phyloP scores from a whole-genome alignment of 495 filamentous ascomycete genomes.

The Xylaria sp. region DNA sequence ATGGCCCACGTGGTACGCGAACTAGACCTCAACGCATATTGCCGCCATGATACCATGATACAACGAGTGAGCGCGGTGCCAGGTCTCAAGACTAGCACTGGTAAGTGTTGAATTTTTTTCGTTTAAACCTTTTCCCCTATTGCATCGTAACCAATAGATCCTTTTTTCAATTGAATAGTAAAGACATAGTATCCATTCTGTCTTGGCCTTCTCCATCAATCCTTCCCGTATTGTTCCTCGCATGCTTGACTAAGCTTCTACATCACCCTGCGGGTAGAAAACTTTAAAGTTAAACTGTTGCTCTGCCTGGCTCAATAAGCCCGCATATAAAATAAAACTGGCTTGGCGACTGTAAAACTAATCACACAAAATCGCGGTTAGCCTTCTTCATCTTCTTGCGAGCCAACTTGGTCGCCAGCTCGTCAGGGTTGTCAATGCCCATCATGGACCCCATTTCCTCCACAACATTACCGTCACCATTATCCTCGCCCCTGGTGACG shows the following conservation, averaged over 20 bases:
- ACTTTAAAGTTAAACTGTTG: background rate
- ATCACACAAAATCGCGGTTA: slow-evolving; percentile 35
- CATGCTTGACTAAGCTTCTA: slow-evolving; percentile 12
- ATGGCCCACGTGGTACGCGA: slow-evolving; percentile 51
- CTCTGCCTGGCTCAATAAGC: background rate
- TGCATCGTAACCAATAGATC: background rate
- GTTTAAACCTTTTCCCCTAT: background rate
- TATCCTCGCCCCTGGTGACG: slow-evolving; percentile 40
- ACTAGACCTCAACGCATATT: slow-evolving; percentile 54
- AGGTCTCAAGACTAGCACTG: slow-evolving; percentile 57
- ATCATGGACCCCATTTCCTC: slow-evolving; percentile 48
- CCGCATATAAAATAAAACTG: background rate
- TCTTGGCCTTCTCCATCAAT: background rate
- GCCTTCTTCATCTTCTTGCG: slow-evolving; percentile 65
- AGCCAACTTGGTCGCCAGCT: slow-evolving; percentile 61
- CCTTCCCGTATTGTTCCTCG: background rate
- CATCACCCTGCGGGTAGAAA: background rate
- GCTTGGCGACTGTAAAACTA: slow-evolving; percentile 31
- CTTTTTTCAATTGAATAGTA: background rate
- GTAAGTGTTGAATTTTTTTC: slow-evolving; percentile 42
- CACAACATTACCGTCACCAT: slow-evolving; percentile 37
- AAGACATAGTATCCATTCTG: background rate
- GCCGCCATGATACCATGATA: slow-evolving; percentile 49
- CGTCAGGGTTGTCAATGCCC: slow-evolving; percentile 54
- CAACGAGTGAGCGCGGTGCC: slow-evolving; percentile 52